phyloP scores from a whole-genome alignment of 169 alveolate species.

The Plasmodium billcollinsi region DNA sequence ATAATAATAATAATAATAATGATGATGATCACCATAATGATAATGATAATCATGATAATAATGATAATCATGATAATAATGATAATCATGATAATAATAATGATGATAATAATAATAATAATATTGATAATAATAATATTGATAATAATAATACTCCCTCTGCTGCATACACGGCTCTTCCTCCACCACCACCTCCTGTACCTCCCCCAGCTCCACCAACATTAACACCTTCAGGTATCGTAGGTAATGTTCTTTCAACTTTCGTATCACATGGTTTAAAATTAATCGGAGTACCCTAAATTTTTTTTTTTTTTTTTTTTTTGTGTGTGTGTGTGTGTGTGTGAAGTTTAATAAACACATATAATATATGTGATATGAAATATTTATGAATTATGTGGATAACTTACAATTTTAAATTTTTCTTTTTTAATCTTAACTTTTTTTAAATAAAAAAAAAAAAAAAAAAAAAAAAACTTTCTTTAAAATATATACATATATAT shows the following conservation, averaged over 20 bases:
- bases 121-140: not conserved
- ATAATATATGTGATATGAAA: no score
- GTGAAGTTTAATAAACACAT: no score
- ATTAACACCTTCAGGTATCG: constrained; percentile 40
- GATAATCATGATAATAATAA: not conserved
- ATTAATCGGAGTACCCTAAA: constrained; percentile 22
- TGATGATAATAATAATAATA: not conserved
- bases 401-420: not conserved
- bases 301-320: not conserved
- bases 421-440: constrained; percentile 1
- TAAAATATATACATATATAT: no score
- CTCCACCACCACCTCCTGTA: constrained; percentile 61
- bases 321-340: not conserved
- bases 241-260: constrained; percentile 47
- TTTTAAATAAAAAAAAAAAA: no score
- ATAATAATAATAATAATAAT: not conserved
- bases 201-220: constrained; percentile 14
- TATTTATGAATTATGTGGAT: no score
- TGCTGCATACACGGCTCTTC: constrained; percentile 23
- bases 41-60: not conserved
- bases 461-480: no score
- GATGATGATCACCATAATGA: not conserved
- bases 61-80: not conserved
- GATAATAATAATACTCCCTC: not conserved
- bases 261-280: constrained; percentile 27